phyloP scores from a whole-genome alignment of 352 stramenopile genomes.

The Phytophthora sp. region DNA sequence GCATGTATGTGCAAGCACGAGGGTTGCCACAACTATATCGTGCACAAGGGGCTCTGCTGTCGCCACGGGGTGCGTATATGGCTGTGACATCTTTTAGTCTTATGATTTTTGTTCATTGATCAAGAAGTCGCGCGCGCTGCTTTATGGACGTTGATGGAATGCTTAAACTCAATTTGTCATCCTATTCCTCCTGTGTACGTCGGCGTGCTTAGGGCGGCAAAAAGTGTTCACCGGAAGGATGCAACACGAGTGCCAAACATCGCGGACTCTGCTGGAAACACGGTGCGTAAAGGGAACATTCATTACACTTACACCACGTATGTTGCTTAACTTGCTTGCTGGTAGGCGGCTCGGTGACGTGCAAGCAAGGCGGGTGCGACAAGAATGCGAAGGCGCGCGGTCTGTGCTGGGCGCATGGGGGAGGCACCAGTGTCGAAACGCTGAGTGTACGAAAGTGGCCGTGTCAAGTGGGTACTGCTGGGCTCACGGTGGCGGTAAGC shows the following conservation, averaged over 20 bases:
- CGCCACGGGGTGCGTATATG: constrained; percentile 45
- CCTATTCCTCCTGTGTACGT: no score
- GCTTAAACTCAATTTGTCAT: no score
- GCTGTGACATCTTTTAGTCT: no score
- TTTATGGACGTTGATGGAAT: no score
- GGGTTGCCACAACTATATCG: constrained; percentile 56
- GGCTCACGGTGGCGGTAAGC: constrained; percentile 49
- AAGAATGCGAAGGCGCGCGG: constrained; percentile 54
- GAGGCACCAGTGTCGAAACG: constrained; percentile 54
- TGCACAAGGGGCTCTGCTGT: constrained; percentile 53
- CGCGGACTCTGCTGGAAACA: constrained; percentile 46
- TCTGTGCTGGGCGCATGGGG: constrained; percentile 79
- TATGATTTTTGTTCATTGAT: no score
- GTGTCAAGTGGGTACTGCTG: constrained; percentile 49
- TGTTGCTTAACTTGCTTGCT: no score
- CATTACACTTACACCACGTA: no score
- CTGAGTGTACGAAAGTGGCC: constrained; percentile 45
- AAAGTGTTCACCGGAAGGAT: constrained; percentile 47
- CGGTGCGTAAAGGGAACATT: constrained; percentile 14
- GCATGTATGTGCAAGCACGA: constrained; percentile 46
- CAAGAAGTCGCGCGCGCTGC: no score
- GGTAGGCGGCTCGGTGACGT: constrained; percentile 32
- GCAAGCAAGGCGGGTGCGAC: constrained; percentile 44
- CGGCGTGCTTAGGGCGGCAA: constrained; percentile 68
- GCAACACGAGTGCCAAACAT: constrained; percentile 57